Percentiles rank a stretch among this genome's conserved stretches.
phyloP scores from a whole-genome alignment of 108 stramenopile species.

The Nannochloropsis salina region DNA sequence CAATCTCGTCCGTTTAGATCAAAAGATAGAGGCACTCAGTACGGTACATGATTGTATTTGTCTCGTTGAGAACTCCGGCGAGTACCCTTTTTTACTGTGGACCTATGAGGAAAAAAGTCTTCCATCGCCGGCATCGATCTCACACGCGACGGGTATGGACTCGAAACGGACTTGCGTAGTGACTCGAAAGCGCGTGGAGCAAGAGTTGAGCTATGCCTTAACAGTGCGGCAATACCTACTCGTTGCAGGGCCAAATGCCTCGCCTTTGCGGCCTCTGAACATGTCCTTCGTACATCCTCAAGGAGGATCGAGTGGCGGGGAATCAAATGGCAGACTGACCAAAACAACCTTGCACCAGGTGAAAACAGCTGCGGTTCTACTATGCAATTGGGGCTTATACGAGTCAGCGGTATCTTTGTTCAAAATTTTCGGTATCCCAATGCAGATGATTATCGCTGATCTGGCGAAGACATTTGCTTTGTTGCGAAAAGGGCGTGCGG shows the following conservation, averaged over 20 bases:
- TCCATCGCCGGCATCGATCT: background rate
- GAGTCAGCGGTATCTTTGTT: background rate
- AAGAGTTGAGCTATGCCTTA: background rate
- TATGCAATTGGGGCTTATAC: background rate
- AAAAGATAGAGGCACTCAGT: conserved; percentile 3
- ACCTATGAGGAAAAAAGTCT: background rate
- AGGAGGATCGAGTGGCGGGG: background rate
- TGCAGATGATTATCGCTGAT: background rate
- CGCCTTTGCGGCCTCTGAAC: conserved; percentile 1
- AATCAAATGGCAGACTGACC: background rate
- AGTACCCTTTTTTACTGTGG: background rate
- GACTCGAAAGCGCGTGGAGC: background rate
- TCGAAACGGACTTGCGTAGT: background rate
- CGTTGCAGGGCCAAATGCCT: background rate
- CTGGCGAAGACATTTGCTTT: background rate
- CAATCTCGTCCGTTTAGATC: background rate
- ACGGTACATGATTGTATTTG: background rate
- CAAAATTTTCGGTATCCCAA: background rate
- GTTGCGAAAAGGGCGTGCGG: background rate
- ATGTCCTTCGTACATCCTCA: background rate
- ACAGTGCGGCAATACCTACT: background rate
- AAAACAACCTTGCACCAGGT: background rate
- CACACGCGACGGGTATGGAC: background rate
- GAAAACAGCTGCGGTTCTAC: background rate
- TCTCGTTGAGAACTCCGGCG: background rate